Evolutionary conservation across 1,284 basidiomycete genomes (phyloP).

Genomic region (Austroboletus novae-zelandiae): DNA sequence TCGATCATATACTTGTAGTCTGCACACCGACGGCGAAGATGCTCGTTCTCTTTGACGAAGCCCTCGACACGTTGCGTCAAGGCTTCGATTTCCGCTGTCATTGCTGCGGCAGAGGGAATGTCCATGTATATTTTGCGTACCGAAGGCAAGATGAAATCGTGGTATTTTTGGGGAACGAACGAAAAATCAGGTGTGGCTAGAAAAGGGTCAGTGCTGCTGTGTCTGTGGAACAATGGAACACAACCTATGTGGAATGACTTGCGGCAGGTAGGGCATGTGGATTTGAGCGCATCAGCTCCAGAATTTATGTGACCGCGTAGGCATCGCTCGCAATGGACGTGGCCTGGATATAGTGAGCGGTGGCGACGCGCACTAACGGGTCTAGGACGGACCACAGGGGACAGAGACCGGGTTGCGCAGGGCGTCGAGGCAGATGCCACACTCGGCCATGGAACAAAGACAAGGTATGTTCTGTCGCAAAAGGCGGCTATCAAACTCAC

Average conservation of each 20-base stretch:
- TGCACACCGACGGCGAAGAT: constrained; percentile 42
- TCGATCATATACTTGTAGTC: constrained; percentile 31
- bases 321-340: constrained; percentile 60
- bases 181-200: constrained; percentile 42
- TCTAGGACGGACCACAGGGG: constrained; percentile 52
- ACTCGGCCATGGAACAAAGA: constrained; percentile 39
- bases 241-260: constrained; percentile 51
- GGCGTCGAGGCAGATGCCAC: constrained; percentile 59
- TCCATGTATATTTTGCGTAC: constrained; percentile 60
- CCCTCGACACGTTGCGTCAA: constrained; percentile 36
- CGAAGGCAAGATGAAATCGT: constrained; percentile 50
- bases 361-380: not conserved
- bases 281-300: constrained; percentile 38
- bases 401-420: constrained; percentile 53
- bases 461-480: not conserved
- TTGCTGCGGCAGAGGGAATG: constrained; percentile 27
- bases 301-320: constrained; percentile 47
- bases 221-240: constrained; percentile 1
- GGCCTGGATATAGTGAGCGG: constrained; percentile 40
- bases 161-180: constrained; percentile 59
- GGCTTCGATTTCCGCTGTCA: constrained; percentile 30
- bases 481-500: constrained; percentile 8
- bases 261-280: constrained; percentile 60
- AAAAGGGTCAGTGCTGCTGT: constrained; percentile 1
- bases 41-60: constrained; percentile 40